Conservation (phyloP, 2,329 filamentous ascomycete species). For the Alternaria postmessia region DNA sequence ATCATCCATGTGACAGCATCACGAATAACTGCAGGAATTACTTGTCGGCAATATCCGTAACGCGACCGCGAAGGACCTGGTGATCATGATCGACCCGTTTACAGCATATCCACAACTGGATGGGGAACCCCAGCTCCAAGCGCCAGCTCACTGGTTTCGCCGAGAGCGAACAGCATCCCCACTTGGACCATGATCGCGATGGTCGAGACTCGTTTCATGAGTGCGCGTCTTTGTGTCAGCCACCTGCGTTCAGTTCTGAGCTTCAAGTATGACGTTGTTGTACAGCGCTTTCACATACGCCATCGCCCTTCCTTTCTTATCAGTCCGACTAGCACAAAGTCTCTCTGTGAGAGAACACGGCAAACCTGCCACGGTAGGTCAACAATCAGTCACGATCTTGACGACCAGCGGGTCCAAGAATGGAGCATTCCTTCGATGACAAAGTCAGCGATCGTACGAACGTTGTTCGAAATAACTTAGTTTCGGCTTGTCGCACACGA, state of each 20-base stretch:
- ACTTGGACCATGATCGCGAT: not conserved
- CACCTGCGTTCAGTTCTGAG: not conserved
- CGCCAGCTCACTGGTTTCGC: conserved; percentile 15
- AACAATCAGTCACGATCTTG: not conserved
- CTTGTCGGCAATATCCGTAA: conserved; percentile 6
- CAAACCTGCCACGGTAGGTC: not conserved
- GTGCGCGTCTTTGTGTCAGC: not conserved
- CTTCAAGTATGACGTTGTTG: conserved; percentile 1
- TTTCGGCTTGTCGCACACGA: conserved; percentile 5
- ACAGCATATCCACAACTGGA: conserved; percentile 20
- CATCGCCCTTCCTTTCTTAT: conserved; percentile 44
- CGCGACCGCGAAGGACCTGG: conserved; percentile 15
- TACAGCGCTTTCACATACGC: not conserved
- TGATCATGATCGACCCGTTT: conserved; percentile 33
- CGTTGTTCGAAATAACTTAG: not conserved
- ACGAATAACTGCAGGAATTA: not conserved
- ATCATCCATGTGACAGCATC: conserved; percentile 8
- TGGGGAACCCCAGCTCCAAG: conserved; percentile 21
- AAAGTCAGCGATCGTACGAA: conserved; percentile 1
- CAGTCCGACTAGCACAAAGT: not conserved
- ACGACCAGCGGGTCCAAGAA: not conserved
- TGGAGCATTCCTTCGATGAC: not conserved
- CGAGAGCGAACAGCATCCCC: conserved; percentile 3
- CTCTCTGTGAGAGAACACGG: conserved; percentile 50
- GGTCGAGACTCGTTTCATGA: conserved; percentile 9